Percentiles rank a stretch among this genome's conserved stretches.
These are phyloP conservation scores for Debaryomyces udenii DNA, from an alignment of 1,139 yeast genomes.

Conservation along the genomic window DNA sequence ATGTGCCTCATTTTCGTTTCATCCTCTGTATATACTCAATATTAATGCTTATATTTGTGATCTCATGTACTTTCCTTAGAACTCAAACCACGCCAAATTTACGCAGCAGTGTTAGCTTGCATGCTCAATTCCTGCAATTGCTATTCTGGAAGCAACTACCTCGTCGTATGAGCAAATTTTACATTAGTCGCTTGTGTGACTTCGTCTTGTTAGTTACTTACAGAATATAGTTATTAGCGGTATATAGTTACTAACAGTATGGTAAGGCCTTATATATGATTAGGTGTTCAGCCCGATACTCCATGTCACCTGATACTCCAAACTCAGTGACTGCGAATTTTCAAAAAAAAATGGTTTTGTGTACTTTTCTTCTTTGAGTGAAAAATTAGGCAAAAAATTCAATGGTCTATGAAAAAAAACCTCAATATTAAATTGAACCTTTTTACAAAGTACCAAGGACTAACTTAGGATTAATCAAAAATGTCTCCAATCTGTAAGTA, in stretches of 20 bases:
- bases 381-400: constrained; percentile 13
- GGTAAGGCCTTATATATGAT: no score
- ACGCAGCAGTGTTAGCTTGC: no score
- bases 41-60: constrained; percentile 1
- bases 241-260: no score
- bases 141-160: no score
- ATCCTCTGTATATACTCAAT: constrained; percentile 12
- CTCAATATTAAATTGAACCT: constrained; percentile 10
- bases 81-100: no score
- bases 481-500: constrained; percentile 35
- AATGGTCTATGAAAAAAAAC: constrained; percentile 8
- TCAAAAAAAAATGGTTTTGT: constrained; percentile 9
- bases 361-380: constrained; percentile 9
- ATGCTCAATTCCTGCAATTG: no score
- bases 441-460: constrained; percentile 14
- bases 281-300: no score
- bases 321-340: neutral
- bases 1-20: constrained; percentile 7
- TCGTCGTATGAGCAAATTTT: no score
- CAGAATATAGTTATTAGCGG: no score
- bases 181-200: no score
- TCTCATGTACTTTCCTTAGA: no score
- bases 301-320: neutral
- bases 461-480: constrained; percentile 20
- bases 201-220: no score